phyloP scores from a whole-genome alignment of 768 basidiomycete species.

The Mycena venus region DNA sequence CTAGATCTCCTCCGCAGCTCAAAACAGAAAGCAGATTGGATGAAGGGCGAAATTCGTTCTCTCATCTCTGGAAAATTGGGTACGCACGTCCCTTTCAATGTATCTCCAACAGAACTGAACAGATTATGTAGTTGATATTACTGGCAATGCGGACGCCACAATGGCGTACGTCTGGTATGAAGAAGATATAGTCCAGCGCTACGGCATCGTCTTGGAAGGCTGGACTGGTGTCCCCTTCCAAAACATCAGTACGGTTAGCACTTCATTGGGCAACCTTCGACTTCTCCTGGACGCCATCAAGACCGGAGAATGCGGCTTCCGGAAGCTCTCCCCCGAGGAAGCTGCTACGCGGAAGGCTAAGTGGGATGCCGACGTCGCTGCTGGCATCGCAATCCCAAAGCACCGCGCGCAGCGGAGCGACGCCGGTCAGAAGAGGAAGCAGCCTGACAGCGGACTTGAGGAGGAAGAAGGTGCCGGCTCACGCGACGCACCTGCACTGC shows the following conservation, averaged over 20 bases:
- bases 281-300: not conserved
- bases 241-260: not conserved
- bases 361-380: slow-evolving; percentile 4
- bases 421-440: not conserved
- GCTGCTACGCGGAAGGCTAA: not conserved
- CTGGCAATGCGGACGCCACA: no score
- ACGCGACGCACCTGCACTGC: no score
- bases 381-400: not conserved
- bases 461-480: not conserved
- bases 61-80: not conserved
- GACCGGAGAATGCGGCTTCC: not conserved
- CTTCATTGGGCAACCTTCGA: no score
- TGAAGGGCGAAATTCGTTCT: not conserved
- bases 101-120: no score
- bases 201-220: no score
- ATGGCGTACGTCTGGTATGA: slow-evolving; percentile 1
- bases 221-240: no score
- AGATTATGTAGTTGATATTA: not conserved
- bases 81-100: not conserved
- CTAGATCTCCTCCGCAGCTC: not conserved
- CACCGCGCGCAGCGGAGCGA: not conserved
- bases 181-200: slow-evolving; percentile 8
- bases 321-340: not conserved
- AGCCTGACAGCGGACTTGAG: not conserved
- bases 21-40: not conserved